A percentile compares a stretch with the other conserved stretches of the same genome.
Conservation (phyloP, 1,284 basidiomycete genomes). For the Thecaphora thlaspeos region DNA sequence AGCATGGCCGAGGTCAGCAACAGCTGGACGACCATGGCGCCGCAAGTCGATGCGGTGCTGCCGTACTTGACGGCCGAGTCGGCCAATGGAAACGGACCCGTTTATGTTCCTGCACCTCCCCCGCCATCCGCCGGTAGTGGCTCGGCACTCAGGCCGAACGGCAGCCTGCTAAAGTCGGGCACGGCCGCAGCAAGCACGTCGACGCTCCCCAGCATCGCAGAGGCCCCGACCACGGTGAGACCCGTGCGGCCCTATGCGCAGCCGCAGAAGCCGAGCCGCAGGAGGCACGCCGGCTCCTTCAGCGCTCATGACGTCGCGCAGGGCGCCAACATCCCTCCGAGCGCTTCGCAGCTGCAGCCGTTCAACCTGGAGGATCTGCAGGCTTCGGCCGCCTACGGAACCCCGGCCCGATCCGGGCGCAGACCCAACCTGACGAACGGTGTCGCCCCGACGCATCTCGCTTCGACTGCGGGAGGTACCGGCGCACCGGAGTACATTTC, state of each 20-base stretch:
- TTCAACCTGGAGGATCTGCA: conserved; percentile 33
- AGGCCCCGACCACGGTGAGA: conserved; percentile 29
- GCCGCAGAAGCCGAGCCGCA: conserved; percentile 19
- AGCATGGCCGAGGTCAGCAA: conserved; percentile 82
- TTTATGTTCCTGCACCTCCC: too few relatives aligned
- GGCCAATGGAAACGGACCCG: too few relatives aligned
- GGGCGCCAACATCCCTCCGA: conserved; percentile 40
- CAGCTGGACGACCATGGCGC: conserved; percentile 78
- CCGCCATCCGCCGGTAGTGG: too few relatives aligned
- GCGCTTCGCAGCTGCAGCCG: conserved; percentile 16
- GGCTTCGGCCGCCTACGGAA: conserved; percentile 23
- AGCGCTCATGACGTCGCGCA: conserved; percentile 49
- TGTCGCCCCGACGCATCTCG: not conserved
- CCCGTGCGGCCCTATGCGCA: conserved; percentile 17
- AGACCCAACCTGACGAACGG: not conserved
- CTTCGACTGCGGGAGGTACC: not conserved
- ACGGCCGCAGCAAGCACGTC: conserved; percentile 1
- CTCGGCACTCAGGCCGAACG: not conserved
- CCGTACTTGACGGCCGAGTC: conserved; percentile 28
- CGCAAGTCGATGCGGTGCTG: conserved; percentile 69
- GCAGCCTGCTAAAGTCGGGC: not conserved
- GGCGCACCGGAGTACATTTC: not conserved
- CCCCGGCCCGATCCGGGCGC: conserved; percentile 11
- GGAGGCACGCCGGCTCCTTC: conserved; percentile 48
- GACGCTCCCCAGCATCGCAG: conserved; percentile 47